phyloP scores from a whole-genome alignment of 345 rosid genomes.

The Rhodomyrtus tomentosa region DNA sequence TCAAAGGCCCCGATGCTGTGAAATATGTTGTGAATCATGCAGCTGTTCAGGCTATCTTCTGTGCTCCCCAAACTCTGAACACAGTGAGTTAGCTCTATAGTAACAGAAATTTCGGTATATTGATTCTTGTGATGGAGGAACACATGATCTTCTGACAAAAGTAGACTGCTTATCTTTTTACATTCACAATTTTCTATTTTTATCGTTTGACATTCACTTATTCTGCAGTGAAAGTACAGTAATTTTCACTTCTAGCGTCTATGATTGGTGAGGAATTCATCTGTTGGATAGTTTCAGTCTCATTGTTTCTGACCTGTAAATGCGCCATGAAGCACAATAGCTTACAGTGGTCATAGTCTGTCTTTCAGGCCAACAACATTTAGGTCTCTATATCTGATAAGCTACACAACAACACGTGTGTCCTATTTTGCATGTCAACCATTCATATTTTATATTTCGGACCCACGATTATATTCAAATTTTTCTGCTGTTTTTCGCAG shows the following conservation, averaged over 20 bases:
- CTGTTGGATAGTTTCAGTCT: neutral
- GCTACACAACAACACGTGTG: neutral
- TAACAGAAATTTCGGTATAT: neutral
- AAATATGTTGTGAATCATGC: constrained; percentile 70
- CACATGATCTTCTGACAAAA: neutral
- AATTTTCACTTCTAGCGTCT: neutral
- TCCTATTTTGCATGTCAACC: neutral
- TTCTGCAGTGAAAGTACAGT: neutral
- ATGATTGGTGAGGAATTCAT: neutral
- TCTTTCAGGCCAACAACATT: neutral
- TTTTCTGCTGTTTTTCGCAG: constrained; percentile 25
- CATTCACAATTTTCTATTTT: neutral
- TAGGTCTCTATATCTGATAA: neutral
- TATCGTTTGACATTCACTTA: neutral
- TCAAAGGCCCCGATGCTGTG: constrained; percentile 84
- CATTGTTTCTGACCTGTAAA: neutral
- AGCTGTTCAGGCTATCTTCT: constrained; percentile 62
- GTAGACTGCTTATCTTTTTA: neutral
- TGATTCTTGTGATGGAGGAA: neutral
- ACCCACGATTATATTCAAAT: neutral
- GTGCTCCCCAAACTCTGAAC: constrained; percentile 68
- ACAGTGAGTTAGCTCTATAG: constrained; percentile 29
- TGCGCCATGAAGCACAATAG: neutral
- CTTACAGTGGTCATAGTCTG: neutral
- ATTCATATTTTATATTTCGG: neutral